Conservation (phyloP, 78 protist genomes). For the Chrysochromulina parva region DNA sequence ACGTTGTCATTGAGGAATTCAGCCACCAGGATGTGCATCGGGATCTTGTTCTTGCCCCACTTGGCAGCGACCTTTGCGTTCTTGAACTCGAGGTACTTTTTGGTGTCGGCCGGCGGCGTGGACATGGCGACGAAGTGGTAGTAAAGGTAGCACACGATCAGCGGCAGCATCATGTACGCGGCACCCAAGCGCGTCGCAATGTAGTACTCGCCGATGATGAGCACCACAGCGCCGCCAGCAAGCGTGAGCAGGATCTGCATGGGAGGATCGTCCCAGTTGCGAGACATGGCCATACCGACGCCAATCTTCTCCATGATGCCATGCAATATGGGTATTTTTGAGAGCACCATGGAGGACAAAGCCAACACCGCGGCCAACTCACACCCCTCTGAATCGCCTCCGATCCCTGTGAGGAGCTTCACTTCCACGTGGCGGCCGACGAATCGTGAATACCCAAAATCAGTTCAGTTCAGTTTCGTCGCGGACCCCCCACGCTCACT, state of each 20-base stretch:
- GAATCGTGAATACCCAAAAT: no score
- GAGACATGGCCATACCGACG: slow-evolving; percentile 40
- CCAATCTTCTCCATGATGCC: slow-evolving; percentile 8
- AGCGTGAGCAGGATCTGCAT: background rate
- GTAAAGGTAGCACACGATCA: background rate
- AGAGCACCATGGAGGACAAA: no score
- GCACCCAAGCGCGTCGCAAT: background rate
- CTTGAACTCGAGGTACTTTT: slow-evolving; percentile 22
- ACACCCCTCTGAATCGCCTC: no score
- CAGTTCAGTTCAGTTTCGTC: no score
- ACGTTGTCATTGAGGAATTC: slow-evolving; percentile 23
- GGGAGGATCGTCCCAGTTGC: slow-evolving; percentile 50
- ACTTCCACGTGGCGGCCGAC: no score
- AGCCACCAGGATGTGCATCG: slow-evolving; percentile 36
- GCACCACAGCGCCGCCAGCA: no score
- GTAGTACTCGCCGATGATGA: background rate
- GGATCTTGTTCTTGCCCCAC: slow-evolving; percentile 30
- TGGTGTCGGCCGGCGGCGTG: slow-evolving; percentile 31
- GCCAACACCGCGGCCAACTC: no score
- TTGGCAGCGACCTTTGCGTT: background rate
- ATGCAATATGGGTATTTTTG: no score
- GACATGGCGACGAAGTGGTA: background rate
- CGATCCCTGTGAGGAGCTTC: no score
- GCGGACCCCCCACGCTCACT: no score
- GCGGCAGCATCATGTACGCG: background rate